A percentile compares a stretch with the other conserved stretches of the same genome.
Evolutionary conservation across 306 rosid genomes (phyloP).

Genomic region (Gastrolobium villosum): DNA sequence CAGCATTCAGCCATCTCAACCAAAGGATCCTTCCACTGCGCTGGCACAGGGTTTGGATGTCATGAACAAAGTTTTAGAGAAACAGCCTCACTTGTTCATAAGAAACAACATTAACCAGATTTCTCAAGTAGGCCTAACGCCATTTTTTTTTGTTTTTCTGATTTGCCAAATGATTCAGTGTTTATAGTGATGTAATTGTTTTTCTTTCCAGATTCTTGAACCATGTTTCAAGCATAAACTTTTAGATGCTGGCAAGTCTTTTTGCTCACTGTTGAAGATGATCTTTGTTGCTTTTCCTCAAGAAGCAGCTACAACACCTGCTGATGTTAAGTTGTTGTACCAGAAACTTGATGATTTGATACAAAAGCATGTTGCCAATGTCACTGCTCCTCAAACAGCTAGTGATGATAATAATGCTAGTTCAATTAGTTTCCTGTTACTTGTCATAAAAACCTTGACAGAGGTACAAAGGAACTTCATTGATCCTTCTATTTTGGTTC

Average conservation of each 20-base stretch:
- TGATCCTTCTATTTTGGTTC: slow-evolving; percentile 84
- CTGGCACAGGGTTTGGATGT: slow-evolving; percentile 99
- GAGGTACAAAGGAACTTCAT: slow-evolving; percentile 92
- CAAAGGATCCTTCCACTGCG: slow-evolving; percentile 98
- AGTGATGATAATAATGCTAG: slow-evolving; percentile 81
- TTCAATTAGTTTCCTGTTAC: slow-evolving; percentile 87
- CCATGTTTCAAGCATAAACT: slow-evolving; percentile 96
- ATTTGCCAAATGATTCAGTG: slow-evolving; percentile 23
- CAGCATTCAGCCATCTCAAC: slow-evolving; percentile 96
- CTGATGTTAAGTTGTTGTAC: slow-evolving; percentile 80
- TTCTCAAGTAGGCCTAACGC: slow-evolving; percentile 78
- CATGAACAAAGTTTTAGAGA: slow-evolving; percentile 98
- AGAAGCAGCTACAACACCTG: slow-evolving; percentile 81
- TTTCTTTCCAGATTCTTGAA: slow-evolving; percentile 86
- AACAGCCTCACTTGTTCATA: slow-evolving; percentile 96
- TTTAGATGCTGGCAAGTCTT: slow-evolving; percentile 93
- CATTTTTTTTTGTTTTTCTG: slow-evolving; percentile 9
- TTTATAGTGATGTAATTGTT: slow-evolving; percentile 34
- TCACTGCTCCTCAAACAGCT: slow-evolving; percentile 79
- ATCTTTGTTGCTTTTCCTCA: slow-evolving; percentile 94
- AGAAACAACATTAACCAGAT: slow-evolving; percentile 94
- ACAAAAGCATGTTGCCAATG: slow-evolving; percentile 78
- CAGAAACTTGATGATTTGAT: slow-evolving; percentile 96
- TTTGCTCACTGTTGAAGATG: slow-evolving; percentile 96
- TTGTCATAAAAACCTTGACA: slow-evolving; percentile 89